Percentiles rank a stretch among this genome's conserved stretches.
phyloP scores from a whole-genome alignment of 192 early-diverging fungal species.

The Linnemannia schmuckeri region DNA sequence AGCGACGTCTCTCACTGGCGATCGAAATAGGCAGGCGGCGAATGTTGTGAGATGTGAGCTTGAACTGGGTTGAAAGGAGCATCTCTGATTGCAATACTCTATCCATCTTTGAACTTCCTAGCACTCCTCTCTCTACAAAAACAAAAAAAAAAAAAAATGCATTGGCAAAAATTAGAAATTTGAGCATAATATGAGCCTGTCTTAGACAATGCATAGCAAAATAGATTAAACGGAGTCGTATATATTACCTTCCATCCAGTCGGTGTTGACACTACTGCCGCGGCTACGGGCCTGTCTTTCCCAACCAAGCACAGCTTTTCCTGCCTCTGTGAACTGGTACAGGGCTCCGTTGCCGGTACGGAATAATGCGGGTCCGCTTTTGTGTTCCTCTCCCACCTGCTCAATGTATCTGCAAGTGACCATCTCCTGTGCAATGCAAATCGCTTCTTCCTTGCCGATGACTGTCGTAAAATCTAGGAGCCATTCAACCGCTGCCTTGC shows the following conservation, averaged over 20 bases:
- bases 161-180: background rate
- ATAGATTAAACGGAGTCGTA: background rate
- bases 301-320: conserved; percentile 53
- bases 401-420: conserved; percentile 60
- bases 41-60: conserved; percentile 30
- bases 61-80: conserved; percentile 42
- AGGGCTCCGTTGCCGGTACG: conserved; percentile 37
- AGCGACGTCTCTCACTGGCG: conserved; percentile 23
- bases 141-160: background rate
- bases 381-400: conserved; percentile 43
- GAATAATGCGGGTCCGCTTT: conserved; percentile 24
- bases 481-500: conserved; percentile 62
- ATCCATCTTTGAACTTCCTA: conserved; percentile 1
- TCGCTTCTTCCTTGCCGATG: conserved; percentile 63
- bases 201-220: background rate
- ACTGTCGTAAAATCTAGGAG: conserved; percentile 64
- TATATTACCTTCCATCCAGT: conserved; percentile 55
- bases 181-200: background rate
- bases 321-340: conserved; percentile 55
- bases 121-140: background rate
- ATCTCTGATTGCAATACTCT: conserved; percentile 11
- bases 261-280: conserved; percentile 43
- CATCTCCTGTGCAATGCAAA: conserved; percentile 60
- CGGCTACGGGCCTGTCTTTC: conserved; percentile 35
- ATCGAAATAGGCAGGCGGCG: conserved; percentile 42